Base-by-base conservation (phyloP, 2,329 filamentous ascomycete species). In the Aureobasidium sp. region DNA sequence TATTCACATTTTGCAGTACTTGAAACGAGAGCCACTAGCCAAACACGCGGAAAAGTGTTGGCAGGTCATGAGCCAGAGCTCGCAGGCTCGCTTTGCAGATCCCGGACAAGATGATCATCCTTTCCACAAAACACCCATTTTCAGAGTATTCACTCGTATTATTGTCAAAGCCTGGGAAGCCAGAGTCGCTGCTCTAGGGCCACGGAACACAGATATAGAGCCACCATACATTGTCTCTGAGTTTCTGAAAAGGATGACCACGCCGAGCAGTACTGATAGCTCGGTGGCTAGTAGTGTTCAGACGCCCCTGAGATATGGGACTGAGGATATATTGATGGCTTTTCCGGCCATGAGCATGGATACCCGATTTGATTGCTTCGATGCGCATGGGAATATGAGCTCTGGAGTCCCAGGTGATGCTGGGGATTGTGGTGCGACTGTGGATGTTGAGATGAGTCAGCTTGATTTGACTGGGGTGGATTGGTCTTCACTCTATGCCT, bases 151-250 rank as follows among this genome's bases (percentile, higher is more conserved):
- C 56, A 76, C 77, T 1, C 70, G 71, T 17, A 71, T 79, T 16
- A 78, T 85, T 35, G 66, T 85, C 54, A 83, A 81, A 60, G 80
- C 81, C 0, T 85, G 82, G 82, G 75, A 78, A 38, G 78, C 77
- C 2, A 39, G 47, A n/a, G 35, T 30, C n/a, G 14, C n/a, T 3
- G 45, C 34, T 8, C 11, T 38, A 5, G 27, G 19, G 11, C 21
- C n/a, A 12, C 27, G 17, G 2, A 7, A 21, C 3, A 2, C 3
- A 1, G 24, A 21, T 3, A 21, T 35, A 4, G 22, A 25, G 11
- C 16, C 22, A 27, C 45, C 45, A 1, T 49, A 27, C n/a, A 49
- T 49, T 12, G 45, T 49, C 4, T 2, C 5, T 5, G 45, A 49
- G 24, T 38, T 49, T 12, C 12, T n/a, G 32, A 49, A 6, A n/a